Percentiles rank a stretch among this genome's conserved stretches.
phyloP scores from a whole-genome alignment of 2,329 filamentous ascomycete species.

The Hypoxylon sp. region DNA sequence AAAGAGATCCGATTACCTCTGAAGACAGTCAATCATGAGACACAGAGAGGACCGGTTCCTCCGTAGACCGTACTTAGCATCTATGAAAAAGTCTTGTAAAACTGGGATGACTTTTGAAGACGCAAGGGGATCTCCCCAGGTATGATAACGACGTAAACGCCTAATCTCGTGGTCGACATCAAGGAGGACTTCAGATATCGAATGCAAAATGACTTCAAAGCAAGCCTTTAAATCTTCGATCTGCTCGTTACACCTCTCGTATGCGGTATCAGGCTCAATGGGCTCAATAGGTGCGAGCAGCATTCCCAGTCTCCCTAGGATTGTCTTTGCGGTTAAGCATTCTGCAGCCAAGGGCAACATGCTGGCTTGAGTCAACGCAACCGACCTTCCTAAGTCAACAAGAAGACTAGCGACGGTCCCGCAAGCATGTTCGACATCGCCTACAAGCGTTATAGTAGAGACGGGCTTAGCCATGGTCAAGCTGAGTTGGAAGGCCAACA shows the following conservation, averaged over 20 bases:
- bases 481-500: background rate
- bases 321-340: conserved; percentile 33
- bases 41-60: conserved; percentile 46
- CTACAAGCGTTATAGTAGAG: conserved; percentile 27
- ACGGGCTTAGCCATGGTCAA: conserved; percentile 31
- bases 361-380: conserved; percentile 25
- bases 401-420: conserved; percentile 33
- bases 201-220: conserved; percentile 43
- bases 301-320: conserved; percentile 29
- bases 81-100: conserved; percentile 44
- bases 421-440: conserved; percentile 35
- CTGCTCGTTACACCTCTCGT: conserved; percentile 12
- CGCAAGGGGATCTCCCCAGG: conserved; percentile 38
- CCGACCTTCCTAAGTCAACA: conserved; percentile 29
- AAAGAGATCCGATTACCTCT: conserved; percentile 38
- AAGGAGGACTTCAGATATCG: conserved; percentile 39
- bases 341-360: conserved; percentile 37
- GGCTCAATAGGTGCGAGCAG: conserved; percentile 20
- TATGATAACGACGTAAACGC: conserved; percentile 41
- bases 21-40: conserved; percentile 46
- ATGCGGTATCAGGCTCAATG: background rate
- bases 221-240: conserved; percentile 34
- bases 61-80: conserved; percentile 38
- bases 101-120: conserved; percentile 39
- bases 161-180: conserved; percentile 42